Evolutionary conservation across 257 asterid species (phyloP).

Genomic region (Plantago elongata): DNA sequence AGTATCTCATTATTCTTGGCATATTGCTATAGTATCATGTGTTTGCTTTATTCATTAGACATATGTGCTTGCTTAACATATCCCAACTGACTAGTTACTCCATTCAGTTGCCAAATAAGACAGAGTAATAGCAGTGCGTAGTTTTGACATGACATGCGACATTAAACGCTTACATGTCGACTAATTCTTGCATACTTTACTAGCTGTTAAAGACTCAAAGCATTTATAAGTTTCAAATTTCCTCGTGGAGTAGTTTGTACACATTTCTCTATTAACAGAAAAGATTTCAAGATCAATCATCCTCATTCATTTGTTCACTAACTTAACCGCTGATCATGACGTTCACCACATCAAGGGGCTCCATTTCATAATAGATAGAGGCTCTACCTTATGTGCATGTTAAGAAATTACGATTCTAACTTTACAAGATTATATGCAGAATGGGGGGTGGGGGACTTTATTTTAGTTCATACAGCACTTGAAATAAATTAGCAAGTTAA

Average conservation of each 20-base stretch:
- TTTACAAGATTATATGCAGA: too few relatives aligned
- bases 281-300: not conserved
- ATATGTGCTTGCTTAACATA: not conserved
- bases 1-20: too few relatives aligned
- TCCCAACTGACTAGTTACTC: not conserved
- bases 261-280: not conserved
- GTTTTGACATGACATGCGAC: not conserved
- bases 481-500: too few relatives aligned
- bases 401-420: too few relatives aligned
- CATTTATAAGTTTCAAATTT: not conserved
- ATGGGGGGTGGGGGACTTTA: too few relatives aligned
- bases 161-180: not conserved
- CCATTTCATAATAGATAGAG: not conserved
- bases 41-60: too few relatives aligned
- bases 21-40: too few relatives aligned
- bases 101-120: constrained; percentile 1
- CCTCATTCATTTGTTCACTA: not conserved
- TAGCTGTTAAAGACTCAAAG: not conserved
- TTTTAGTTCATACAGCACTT: too few relatives aligned
- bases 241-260: not conserved
- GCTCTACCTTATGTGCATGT: not conserved
- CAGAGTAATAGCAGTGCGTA: not conserved
- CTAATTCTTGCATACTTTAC: too few relatives aligned
- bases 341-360: not conserved
- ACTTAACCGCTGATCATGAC: not conserved